Base-by-base conservation (phyloP, 192 early-diverging fungal species). In the Coemansia pectinata region DNA sequence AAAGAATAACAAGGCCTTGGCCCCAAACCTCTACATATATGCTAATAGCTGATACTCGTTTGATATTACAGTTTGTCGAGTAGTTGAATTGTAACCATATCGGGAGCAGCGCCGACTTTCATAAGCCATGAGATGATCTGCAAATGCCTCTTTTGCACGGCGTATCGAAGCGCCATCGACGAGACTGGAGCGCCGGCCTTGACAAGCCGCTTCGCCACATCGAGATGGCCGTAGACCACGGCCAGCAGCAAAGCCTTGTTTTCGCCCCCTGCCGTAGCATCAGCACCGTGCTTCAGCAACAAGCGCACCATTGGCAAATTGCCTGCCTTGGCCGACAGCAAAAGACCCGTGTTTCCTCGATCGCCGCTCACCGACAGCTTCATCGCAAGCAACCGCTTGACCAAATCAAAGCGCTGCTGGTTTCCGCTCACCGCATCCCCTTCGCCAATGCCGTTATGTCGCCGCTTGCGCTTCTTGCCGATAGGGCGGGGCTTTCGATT, bases 231-330 rank as follows among this genome's bases (percentile, higher is more conserved):
- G 42, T 76, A 71, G 21, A 78, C 77, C 3, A 83, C 73, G 0
- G 81, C 81, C 81, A 83, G 52, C 19, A 78, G 59, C 55, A 83
- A 47, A 12, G 81, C 81, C 70, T 78, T 83, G 62, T 74, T 83
- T 29, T 77, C 79, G 29, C 74, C 66, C 17, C 70, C 71, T 8
- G 55, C 71, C 25, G 21, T 21, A 11, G 73, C 66, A 60, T 77
- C 74, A 0, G 79, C 74, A 3, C 79, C 79, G 23, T 76, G 64
- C 23, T 70, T 82, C 50, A 82, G 64, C 45, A 82, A 65, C 57
- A 81, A 36, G 11, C 68, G 61, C 10, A 76, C 71, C 79, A 81
- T 76, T 10, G 70, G 27, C 42, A 76, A 50, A 38, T 81, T 81
- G 21, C 79, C 79, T 3, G 71, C 74, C 65, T 73, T 76, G 27